Percentiles rank a stretch among this genome's conserved stretches.
These are phyloP conservation scores for Tylopilus cervinicoccineus DNA, from an alignment of 768 basidiomycete species.

Conservation along the genomic window DNA sequence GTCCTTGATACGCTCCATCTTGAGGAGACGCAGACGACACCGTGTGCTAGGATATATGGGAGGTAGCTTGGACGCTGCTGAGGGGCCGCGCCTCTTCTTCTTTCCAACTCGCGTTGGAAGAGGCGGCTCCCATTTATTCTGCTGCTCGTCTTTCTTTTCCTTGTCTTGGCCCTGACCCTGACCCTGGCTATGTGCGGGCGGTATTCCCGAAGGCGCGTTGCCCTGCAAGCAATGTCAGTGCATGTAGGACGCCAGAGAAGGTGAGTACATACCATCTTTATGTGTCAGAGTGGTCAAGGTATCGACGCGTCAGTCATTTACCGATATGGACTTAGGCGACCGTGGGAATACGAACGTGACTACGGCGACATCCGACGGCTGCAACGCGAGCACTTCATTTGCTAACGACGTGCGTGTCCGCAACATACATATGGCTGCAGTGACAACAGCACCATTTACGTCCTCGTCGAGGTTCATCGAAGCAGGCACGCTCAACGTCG, in stretches of 20 bases:
- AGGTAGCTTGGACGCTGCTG: slow-evolving; percentile 86
- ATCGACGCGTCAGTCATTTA: slow-evolving; percentile 50
- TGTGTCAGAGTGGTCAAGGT: neutral
- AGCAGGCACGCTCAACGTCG: slow-evolving; percentile 48
- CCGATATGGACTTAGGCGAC: slow-evolving; percentile 33
- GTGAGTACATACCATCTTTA: slow-evolving; percentile 21
- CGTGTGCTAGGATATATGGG: slow-evolving; percentile 92
- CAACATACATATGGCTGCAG: slow-evolving; percentile 22
- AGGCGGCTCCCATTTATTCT: slow-evolving; percentile 99
- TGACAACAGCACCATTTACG: slow-evolving; percentile 47
- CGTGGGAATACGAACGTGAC: slow-evolving; percentile 25
- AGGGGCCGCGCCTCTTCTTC: slow-evolving; percentile 92
- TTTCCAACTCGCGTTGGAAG: slow-evolving; percentile 95
- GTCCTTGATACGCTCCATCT: slow-evolving; percentile 98
- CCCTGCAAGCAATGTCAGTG: slow-evolving; percentile 46
- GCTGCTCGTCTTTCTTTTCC: slow-evolving; percentile 42
- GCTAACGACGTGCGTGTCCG: neutral
- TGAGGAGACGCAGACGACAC: slow-evolving; percentile 91
- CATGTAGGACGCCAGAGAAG: neutral
- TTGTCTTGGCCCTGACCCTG: slow-evolving; percentile 45
- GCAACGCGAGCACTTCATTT: neutral
- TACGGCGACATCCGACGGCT: slow-evolving; percentile 5
- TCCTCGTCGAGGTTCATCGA: slow-evolving; percentile 76
- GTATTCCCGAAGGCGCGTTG: slow-evolving; percentile 65
- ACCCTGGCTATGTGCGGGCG: slow-evolving; percentile 31